phyloP scores from a whole-genome alignment of 768 basidiomycete genomes.

The Rubroboletus pulcherrimus region DNA sequence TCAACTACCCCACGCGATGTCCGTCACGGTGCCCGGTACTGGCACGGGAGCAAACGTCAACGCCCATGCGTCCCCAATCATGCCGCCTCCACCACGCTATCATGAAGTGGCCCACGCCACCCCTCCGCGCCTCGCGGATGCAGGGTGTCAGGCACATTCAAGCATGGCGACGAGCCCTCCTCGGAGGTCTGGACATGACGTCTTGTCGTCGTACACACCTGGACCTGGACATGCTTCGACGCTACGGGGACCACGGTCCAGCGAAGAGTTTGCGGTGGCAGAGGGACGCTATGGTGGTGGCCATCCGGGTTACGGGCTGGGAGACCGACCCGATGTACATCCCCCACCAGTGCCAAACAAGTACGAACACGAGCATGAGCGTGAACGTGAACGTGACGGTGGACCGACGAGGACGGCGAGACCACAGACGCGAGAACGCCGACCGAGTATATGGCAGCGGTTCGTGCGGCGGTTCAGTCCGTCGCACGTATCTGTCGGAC shows the following conservation, averaged over 20 bases:
- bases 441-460: conserved; percentile 24
- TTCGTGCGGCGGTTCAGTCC: conserved; percentile 25
- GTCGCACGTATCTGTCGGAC: conserved; percentile 18
- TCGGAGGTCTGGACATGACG: conserved; percentile 18
- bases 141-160: conserved; percentile 23
- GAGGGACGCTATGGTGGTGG: conserved; percentile 5
- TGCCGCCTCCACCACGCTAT: conserved; percentile 18
- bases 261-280: conserved; percentile 10
- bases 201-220: neutral
- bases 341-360: neutral
- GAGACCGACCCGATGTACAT: conserved; percentile 5
- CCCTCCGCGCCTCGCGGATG: conserved; percentile 23
- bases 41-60: conserved; percentile 8
- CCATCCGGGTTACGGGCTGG: conserved; percentile 1
- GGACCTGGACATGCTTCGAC: neutral
- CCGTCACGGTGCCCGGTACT: neutral
- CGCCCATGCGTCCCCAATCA: conserved; percentile 7
- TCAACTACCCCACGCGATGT: neutral
- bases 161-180: conserved; percentile 9
- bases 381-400: neutral
- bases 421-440: conserved; percentile 13
- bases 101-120: conserved; percentile 10
- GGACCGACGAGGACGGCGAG: conserved; percentile 1
- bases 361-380: conserved; percentile 5
- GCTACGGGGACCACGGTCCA: conserved; percentile 6